phyloP scores from a whole-genome alignment of 2,329 filamentous ascomycete genomes.

The Alternaria ventricosa region DNA sequence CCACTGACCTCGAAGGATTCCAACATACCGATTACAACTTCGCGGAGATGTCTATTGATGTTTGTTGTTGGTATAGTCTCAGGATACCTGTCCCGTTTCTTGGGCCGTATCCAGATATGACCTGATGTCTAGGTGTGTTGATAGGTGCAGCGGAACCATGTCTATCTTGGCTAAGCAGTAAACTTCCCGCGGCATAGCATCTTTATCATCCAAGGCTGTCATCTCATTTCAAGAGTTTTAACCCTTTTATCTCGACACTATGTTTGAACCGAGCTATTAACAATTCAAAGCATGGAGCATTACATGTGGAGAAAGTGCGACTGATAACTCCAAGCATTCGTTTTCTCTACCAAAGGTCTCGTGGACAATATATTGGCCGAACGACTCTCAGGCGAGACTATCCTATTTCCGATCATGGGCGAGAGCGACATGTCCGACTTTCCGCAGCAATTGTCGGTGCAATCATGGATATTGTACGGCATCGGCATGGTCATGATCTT shows the following conservation, averaged over 20 bases:
- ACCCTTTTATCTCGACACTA: not conserved
- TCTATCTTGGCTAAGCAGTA: not conserved
- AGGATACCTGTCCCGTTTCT: not conserved
- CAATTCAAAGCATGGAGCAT: not conserved
- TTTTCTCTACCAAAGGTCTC: not conserved
- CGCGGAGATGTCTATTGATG: conserved; percentile 1
- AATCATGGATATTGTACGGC: conserved; percentile 41
- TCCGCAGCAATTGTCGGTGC: conserved; percentile 20
- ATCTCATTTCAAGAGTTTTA: not conserved
- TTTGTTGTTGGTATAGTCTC: not conserved
- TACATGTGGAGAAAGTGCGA: not conserved
- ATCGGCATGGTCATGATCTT: conserved; percentile 37
- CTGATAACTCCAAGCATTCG: not conserved
- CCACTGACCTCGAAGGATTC: not conserved
- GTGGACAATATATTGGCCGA: not conserved
- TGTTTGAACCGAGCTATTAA: not conserved
- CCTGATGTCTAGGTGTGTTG: not conserved
- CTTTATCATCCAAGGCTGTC: not conserved
- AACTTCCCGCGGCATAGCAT: not conserved
- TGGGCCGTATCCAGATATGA: not conserved
- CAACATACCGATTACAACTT: not conserved
- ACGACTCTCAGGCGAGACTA: not conserved
- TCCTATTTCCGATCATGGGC: not conserved
- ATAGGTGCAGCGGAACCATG: not conserved
- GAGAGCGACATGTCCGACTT: conserved; percentile 15